Conservation (phyloP, 2,329 filamentous ascomycete species). For the Didymella exigua region DNA sequence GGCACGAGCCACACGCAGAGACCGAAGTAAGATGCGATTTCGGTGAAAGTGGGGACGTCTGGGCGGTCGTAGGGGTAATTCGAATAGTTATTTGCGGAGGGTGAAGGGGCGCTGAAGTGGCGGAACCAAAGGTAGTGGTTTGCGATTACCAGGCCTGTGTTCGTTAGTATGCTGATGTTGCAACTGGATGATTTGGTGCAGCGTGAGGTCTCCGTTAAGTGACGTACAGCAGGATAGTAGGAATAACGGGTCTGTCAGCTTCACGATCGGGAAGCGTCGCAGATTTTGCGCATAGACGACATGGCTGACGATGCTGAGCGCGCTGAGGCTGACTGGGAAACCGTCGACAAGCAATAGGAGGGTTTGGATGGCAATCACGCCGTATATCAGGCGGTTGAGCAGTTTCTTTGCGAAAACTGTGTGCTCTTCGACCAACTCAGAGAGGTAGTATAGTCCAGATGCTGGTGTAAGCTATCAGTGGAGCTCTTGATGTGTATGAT, state of each 20-base stretch:
- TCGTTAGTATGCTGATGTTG: conserved; percentile 8
- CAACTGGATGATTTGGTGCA: background rate
- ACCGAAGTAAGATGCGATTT: conserved; percentile 95
- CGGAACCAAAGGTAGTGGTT: conserved; percentile 98
- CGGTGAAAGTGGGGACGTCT: conserved; percentile 79
- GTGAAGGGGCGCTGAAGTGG: conserved; percentile 74
- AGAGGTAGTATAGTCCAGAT: conserved; percentile 97
- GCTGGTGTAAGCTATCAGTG: conserved; percentile 59
- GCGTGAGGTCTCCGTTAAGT: too few species aligned
- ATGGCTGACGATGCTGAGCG: conserved; percentile 80
- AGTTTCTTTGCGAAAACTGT: conserved; percentile 89
- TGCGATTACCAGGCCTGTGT: conserved; percentile 73
- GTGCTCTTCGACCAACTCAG: conserved; percentile 96
- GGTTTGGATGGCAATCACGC: conserved; percentile 73
- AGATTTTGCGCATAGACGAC: conserved; percentile 89
- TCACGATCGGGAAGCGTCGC: conserved; percentile 75
- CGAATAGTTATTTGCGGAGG: conserved; percentile 58
- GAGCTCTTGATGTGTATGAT: background rate
- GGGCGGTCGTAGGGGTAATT: conserved; percentile 67
- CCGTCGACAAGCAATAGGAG: conserved; percentile 80
- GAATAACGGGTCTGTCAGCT: conserved; percentile 85
- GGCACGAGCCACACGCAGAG: conserved; percentile 96
- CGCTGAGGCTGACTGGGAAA: conserved; percentile 77
- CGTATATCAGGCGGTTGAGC: conserved; percentile 84
- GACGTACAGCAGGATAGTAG: conserved; percentile 76